Conservation (phyloP, 2,329 filamentous ascomycete species). For the Thermoascus crustaceus region DNA sequence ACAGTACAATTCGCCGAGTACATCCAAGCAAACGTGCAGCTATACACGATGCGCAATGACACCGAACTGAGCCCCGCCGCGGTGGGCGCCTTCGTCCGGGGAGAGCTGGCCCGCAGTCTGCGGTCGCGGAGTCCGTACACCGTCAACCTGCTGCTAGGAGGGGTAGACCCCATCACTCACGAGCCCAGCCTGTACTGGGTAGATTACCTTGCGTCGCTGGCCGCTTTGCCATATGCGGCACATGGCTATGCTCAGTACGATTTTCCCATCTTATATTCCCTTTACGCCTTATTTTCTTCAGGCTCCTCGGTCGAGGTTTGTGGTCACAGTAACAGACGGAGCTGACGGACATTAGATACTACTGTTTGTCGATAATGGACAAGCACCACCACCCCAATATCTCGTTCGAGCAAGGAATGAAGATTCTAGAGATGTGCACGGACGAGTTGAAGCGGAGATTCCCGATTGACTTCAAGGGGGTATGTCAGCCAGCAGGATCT, state of each 20-base stretch:
- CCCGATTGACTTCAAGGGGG: conserved; percentile 98
- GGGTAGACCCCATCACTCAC: conserved; percentile 83
- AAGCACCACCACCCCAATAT: conserved; percentile 98
- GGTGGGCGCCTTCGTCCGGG: conserved; percentile 85
- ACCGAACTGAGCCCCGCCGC: conserved; percentile 83
- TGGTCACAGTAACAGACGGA: conserved; percentile 1
- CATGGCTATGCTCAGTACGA: conserved; percentile 94
- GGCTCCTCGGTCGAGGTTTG: no score
- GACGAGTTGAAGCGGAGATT: conserved; percentile 94
- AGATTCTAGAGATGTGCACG: conserved; percentile 88
- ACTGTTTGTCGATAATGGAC: conserved; percentile 94
- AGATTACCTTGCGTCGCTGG: conserved; percentile 87
- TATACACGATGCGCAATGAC: conserved; percentile 98
- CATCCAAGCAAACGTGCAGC: conserved; percentile 95
- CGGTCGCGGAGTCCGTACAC: conserved; percentile 91
- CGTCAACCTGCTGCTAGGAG: conserved; percentile 91
- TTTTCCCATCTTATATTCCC: neutral
- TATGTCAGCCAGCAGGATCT: conserved; percentile 37
- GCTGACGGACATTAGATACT: conserved; percentile 57
- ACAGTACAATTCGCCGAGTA: conserved; percentile 97
- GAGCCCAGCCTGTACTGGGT: conserved; percentile 94
- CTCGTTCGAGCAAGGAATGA: conserved; percentile 76
- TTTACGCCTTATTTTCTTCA: no score
- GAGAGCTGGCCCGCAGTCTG: conserved; percentile 83
- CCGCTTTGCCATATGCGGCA: conserved; percentile 85